phyloP scores from a whole-genome alignment of 495 filamentous ascomycete genomes.

The Lophiotrema nucula region DNA sequence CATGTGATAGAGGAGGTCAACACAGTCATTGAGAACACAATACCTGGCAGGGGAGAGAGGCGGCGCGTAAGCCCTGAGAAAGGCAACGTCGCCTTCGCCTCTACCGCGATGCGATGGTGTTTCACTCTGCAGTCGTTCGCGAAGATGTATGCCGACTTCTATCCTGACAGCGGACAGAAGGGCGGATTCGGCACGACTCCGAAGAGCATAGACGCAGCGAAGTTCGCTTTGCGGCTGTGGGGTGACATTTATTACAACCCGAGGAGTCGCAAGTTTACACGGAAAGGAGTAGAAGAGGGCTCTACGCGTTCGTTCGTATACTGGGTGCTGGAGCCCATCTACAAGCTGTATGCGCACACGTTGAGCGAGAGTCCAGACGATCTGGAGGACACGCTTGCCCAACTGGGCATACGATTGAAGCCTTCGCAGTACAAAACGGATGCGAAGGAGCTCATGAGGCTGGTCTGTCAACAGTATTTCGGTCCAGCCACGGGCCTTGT shows the following conservation, averaged over 20 bases:
- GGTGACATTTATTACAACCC: constrained; percentile 98
- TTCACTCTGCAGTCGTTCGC: constrained; percentile 92
- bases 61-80: constrained; percentile 89
- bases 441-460: constrained; percentile 80
- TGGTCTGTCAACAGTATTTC: constrained; percentile 95
- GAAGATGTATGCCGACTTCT: constrained; percentile 91
- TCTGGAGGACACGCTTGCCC: constrained; percentile 73
- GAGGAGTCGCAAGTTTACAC: constrained; percentile 79
- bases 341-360: constrained; percentile 95
- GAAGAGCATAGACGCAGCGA: constrained; percentile 61
- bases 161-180: constrained; percentile 51
- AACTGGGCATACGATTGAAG: constrained; percentile 80
- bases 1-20: constrained; percentile 98
- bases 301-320: constrained; percentile 88
- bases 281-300: constrained; percentile 77
- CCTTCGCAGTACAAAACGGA: constrained; percentile 88
- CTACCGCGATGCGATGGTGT: constrained; percentile 91
- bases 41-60: constrained; percentile 78
- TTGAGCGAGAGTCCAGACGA: constrained; percentile 88
- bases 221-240: constrained; percentile 84
- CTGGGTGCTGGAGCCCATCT: constrained; percentile 93
- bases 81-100: constrained; percentile 94
- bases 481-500: constrained; percentile 87
- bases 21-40: constrained; percentile 82
- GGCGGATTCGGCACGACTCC: constrained; percentile 23